Evolutionary conservation across 2,329 filamentous ascomycete species (phyloP), one percentile per base, ranked within the genome.

Genomic region (Ophiostoma ulmi): DNA sequence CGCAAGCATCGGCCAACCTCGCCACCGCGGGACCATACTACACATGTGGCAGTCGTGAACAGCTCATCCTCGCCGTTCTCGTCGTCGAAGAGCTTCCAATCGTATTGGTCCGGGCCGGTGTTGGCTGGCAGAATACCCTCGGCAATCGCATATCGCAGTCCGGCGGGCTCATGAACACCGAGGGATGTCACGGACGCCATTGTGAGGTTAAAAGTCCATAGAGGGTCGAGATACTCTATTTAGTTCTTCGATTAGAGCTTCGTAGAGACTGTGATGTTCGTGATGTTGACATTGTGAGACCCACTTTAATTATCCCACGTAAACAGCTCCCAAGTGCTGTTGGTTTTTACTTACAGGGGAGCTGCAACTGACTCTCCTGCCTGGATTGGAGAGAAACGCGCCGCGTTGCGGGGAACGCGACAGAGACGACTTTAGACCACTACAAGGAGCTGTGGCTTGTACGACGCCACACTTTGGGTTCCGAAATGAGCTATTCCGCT

Each of bases 131-230:
- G 83, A 58, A 97, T 85, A 71, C 88, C 86, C 80, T 98, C 94
- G 75, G 90, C 85, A 75, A 97, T 86, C 74, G 97, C 89, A 82
- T 95, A 93, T 73, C 88, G 88, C 74, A 98, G 85, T 74, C 91
- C 93, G 73, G 91, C 88, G 72, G 96, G 94, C 81, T 91, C 89
- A 83, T 98, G 94, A 77, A 97, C 85, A 79, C 95, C 95, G 77
- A 97, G 87, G 74, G 94, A 97, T 80, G 88, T 91, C 81, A 97
- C 88, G 78, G 91, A 89, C 75, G 94, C 94, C 96, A 99, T 99
- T 44, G 39, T 71, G 4, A 8, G 8, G 22, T 35, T 4, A 41
- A 10, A 22, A 1, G 36, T n/a, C 67, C 69, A 68, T 69, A 65
- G 35, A 48, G n/a, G 35, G 39, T n/a, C 36, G 6, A 22, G 22